A percentile compares a stretch with the other conserved stretches of the same genome.
Conservation (phyloP, 2,329 filamentous ascomycete genomes). For the Trichoderma aggressivum region DNA sequence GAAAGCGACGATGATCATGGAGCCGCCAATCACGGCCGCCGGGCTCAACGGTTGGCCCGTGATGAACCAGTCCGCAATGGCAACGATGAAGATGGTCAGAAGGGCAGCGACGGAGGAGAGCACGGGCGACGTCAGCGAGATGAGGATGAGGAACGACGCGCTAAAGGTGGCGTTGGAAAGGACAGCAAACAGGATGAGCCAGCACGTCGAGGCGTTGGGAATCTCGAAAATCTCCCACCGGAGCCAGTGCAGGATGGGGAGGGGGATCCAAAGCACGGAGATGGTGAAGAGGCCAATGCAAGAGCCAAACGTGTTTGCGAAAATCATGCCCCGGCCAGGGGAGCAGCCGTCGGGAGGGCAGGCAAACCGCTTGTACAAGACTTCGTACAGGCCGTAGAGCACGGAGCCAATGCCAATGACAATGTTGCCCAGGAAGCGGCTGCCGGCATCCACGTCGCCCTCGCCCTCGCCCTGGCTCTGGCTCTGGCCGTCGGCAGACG, state of each 20-base stretch:
- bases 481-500: background rate
- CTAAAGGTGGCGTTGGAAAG: slow-evolving; percentile 89
- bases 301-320: slow-evolving; percentile 88
- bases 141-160: slow-evolving; percentile 87
- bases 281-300: slow-evolving; percentile 86
- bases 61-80: slow-evolving; percentile 82
- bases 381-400: slow-evolving; percentile 94
- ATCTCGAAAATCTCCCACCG: slow-evolving; percentile 81
- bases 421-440: slow-evolving; percentile 78
- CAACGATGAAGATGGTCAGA: slow-evolving; percentile 94
- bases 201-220: slow-evolving; percentile 72
- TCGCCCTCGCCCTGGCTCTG: slow-evolving; percentile 39
- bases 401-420: slow-evolving; percentile 89
- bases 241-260: slow-evolving; percentile 76
- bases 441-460: slow-evolving; percentile 48
- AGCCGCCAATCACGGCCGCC: slow-evolving; percentile 76
- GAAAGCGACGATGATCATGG: slow-evolving; percentile 86
- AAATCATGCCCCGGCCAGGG: slow-evolving; percentile 87
- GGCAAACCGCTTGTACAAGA: slow-evolving; percentile 88
- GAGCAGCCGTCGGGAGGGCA: slow-evolving; percentile 88
- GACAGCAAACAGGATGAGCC: slow-evolving; percentile 76
- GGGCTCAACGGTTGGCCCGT: slow-evolving; percentile 72
- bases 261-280: slow-evolving; percentile 82
- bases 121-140: slow-evolving; percentile 88
- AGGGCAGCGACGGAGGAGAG: slow-evolving; percentile 88